Evolutionary conservation across 2,329 filamentous ascomycete species (phyloP).

Genomic region (Lecanicillium sp.): DNA sequence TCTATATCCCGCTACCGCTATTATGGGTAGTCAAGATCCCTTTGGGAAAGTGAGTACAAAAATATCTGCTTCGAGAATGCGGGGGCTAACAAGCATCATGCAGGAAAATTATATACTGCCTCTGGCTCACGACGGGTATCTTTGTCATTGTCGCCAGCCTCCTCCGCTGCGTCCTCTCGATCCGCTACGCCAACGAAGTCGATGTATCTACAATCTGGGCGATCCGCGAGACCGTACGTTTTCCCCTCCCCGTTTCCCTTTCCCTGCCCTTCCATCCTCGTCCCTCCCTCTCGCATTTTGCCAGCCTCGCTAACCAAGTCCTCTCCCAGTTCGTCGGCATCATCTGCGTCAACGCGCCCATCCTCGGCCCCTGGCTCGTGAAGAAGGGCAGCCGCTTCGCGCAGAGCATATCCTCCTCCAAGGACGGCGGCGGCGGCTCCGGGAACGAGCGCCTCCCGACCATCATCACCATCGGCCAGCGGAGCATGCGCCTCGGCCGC

Average conservation of each 20-base stretch:
- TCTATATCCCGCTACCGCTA: slow-evolving; percentile 20
- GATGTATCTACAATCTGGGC: slow-evolving; percentile 22
- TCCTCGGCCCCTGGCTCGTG: slow-evolving; percentile 21
- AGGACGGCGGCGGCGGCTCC: slow-evolving; percentile 3
- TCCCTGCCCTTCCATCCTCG: slow-evolving; percentile 4
- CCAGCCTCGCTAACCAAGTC: neutral
- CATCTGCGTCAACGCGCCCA: slow-evolving; percentile 20
- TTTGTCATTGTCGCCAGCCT: slow-evolving; percentile 22
- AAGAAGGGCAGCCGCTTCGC: slow-evolving; percentile 16
- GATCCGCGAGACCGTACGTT: slow-evolving; percentile 21
- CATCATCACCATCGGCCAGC: slow-evolving; percentile 20
- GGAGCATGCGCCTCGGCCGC: slow-evolving; percentile 16
- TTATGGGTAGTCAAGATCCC: slow-evolving; percentile 21
- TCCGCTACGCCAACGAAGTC: slow-evolving; percentile 17
- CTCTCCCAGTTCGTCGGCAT: slow-evolving; percentile 20
- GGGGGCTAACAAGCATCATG: too few species aligned
- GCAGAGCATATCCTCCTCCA: slow-evolving; percentile 14
- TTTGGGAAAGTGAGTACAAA: slow-evolving; percentile 17
- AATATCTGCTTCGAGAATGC: too few species aligned
- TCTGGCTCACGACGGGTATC: slow-evolving; percentile 21
- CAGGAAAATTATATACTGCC: slow-evolving; percentile 20
- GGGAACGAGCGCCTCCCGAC: slow-evolving; percentile 13
- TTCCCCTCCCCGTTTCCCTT: slow-evolving; percentile 1
- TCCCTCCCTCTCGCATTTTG: too few species aligned
- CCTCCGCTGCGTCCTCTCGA: slow-evolving; percentile 20